Conservation (phyloP, 2,329 filamentous ascomycete genomes). For the Botrytis elliptica region DNA sequence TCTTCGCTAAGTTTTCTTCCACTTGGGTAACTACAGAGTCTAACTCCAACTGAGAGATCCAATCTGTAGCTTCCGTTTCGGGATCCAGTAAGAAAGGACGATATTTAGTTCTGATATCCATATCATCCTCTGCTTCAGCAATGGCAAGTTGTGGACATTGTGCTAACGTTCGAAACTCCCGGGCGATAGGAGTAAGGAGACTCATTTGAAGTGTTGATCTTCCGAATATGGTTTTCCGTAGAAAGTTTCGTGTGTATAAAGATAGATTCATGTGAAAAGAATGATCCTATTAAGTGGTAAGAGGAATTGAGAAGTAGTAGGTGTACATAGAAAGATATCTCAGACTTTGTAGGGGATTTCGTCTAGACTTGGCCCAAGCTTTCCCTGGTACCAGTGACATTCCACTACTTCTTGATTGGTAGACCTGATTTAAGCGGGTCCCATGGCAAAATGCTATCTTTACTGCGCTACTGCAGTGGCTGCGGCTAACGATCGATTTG, state of each 20-base stretch:
- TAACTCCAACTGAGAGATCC: conserved; percentile 57
- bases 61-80: conserved; percentile 46
- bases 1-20: conserved; percentile 45
- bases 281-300: background rate
- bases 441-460: background rate
- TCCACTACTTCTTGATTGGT: background rate
- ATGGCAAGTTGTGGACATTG: conserved; percentile 12
- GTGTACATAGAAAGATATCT: background rate
- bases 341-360: background rate
- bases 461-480: background rate
- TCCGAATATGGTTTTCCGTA: background rate
- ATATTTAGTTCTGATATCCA: conserved; percentile 45
- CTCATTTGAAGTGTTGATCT: background rate
- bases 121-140: conserved; percentile 12
- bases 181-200: background rate
- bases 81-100: conserved; percentile 55
- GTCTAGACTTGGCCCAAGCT: background rate
- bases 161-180: conserved; percentile 12
- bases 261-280: background rate
- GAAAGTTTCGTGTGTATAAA: background rate
- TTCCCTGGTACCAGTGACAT: background rate
- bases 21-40: conserved; percentile 52
- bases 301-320: background rate
- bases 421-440: background rate
- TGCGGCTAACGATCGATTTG: background rate